Conservation (phyloP, 139 green algal species). For the Micractinium sp. region DNA sequence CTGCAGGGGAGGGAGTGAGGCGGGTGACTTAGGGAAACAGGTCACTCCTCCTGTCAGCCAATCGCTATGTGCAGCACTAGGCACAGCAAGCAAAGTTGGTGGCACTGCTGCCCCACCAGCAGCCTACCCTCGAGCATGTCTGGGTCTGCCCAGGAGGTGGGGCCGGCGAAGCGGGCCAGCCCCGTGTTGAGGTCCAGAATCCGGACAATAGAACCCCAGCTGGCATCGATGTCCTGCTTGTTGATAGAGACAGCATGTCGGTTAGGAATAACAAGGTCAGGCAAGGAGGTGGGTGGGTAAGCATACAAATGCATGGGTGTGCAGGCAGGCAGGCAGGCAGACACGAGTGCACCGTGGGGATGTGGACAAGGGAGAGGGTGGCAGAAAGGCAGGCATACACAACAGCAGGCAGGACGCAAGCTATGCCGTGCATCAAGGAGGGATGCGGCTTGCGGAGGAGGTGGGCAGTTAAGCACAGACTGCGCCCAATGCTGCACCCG, state of each 20-base stretch:
- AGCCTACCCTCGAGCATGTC: slow-evolving; percentile 75
- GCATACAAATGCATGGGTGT: not conserved
- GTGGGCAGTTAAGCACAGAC: not conserved
- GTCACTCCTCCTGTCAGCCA: no score
- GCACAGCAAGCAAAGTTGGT: no score
- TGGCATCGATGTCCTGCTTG: slow-evolving; percentile 49
- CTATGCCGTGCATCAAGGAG: not conserved
- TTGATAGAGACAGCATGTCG: not conserved
- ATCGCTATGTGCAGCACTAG: no score
- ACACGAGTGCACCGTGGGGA: not conserved
- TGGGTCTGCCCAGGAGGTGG: slow-evolving; percentile 71
- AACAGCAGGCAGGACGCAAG: not conserved
- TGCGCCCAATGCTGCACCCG: not conserved
- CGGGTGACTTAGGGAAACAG: not conserved
- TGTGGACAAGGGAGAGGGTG: not conserved
- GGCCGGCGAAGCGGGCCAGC: slow-evolving; percentile 59
- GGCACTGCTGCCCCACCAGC: not conserved
- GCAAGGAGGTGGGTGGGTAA: not conserved
- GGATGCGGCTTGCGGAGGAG: not conserved
- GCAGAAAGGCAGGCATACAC: not conserved
- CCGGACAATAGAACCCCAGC: slow-evolving; percentile 49
- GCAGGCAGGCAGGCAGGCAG: not conserved
- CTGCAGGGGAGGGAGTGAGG: not conserved
- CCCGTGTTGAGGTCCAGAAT: slow-evolving; percentile 57
- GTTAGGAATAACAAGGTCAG: not conserved